A percentile compares a stretch with the other conserved stretches of the same genome.
These are phyloP conservation scores for Sporisorium graminicola DNA, from an alignment of 1,284 basidiomycete species.

Conservation along the genomic window DNA sequence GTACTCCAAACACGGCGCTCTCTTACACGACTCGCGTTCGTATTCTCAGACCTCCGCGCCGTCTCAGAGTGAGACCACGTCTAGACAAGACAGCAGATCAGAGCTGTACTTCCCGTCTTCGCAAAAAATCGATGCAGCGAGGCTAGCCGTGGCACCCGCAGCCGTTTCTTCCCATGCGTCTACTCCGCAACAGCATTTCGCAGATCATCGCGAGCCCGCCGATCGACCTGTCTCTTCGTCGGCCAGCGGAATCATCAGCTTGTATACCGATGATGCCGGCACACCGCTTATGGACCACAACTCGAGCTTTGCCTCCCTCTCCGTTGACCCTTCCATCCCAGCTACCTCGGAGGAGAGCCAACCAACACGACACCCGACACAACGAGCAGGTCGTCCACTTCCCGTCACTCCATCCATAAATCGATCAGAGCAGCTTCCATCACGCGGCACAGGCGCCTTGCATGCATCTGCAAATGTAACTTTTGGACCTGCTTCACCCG, in stretches of 20 bases:
- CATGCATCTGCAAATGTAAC: not conserved
- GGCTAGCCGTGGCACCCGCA: not conserved
- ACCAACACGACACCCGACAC: slow-evolving; percentile 18
- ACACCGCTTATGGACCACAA: slow-evolving; percentile 20
- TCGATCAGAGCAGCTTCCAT: slow-evolving; percentile 6
- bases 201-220: slow-evolving; percentile 1
- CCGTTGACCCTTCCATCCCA: slow-evolving; percentile 5
- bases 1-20: slow-evolving; percentile 9
- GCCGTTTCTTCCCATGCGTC: not conserved
- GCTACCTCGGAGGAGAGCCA: slow-evolving; percentile 3
- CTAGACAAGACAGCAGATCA: slow-evolving; percentile 5
- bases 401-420: slow-evolving; percentile 27
- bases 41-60: not conserved
- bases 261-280: slow-evolving; percentile 42
- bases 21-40: not conserved
- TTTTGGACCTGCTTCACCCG: slow-evolving; percentile 13
- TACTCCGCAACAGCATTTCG: not conserved
- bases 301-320: slow-evolving; percentile 9
- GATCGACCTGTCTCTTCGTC: slow-evolving; percentile 45
- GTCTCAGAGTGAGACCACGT: not conserved
- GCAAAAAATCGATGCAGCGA: not conserved
- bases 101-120: not conserved
- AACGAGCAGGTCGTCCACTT: slow-evolving; percentile 35
- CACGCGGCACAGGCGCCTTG: slow-evolving; percentile 14
- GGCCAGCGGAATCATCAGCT: slow-evolving; percentile 56